Conservation (phyloP, 345 rosid species). For the Eucalyptus victrix region DNA sequence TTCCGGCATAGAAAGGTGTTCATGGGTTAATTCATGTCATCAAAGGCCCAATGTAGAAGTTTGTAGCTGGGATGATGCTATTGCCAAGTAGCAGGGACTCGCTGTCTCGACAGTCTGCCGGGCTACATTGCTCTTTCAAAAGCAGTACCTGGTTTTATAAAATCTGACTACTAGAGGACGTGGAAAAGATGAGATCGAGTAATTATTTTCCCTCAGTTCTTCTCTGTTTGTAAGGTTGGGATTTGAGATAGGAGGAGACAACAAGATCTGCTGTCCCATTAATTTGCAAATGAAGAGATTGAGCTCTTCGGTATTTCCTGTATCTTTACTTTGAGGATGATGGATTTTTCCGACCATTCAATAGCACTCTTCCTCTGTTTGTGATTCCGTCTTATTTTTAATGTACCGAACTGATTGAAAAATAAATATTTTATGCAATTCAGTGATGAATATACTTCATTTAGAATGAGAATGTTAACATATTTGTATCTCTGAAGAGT, state of each 20-base stretch:
- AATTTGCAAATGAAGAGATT: neutral
- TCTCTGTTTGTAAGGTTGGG: neutral
- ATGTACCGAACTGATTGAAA: neutral
- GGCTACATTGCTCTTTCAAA: neutral
- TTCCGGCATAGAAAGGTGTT: neutral
- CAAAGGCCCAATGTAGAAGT: neutral
- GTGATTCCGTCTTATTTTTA: neutral
- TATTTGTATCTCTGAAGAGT: neutral
- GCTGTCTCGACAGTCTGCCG: neutral
- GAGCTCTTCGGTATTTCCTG: neutral
- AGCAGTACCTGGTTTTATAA: neutral
- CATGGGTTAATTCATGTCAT: neutral
- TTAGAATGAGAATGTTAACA: neutral
- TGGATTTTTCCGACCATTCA: neutral
- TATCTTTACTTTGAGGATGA: neutral
- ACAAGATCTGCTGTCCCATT: neutral
- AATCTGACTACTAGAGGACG: neutral
- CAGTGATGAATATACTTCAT: neutral
- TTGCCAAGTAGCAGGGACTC: neutral
- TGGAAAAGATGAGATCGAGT: neutral
- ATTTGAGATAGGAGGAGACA: neutral
- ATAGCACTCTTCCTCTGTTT: neutral
- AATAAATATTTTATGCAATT: neutral
- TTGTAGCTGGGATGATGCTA: neutral
- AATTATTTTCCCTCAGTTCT: neutral